Conservation (phyloP, 345 rosid species). For the Rhodamnia argentea region DNA sequence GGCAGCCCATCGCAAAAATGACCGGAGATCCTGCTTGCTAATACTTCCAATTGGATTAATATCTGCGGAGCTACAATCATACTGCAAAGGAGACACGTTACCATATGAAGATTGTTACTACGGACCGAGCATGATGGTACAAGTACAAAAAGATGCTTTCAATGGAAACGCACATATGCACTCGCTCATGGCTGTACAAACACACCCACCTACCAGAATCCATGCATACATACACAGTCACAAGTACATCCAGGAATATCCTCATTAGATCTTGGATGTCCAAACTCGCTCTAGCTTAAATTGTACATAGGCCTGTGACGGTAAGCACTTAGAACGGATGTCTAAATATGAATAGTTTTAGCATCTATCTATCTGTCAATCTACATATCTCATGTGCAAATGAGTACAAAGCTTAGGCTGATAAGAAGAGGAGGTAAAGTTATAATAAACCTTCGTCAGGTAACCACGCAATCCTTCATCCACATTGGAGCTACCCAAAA, state of each 20-base stretch:
- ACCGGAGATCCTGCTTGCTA: slow-evolving; percentile 77
- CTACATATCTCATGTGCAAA: not conserved
- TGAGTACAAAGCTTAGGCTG: not conserved
- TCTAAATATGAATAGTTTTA: not conserved
- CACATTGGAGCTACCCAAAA: slow-evolving; percentile 89
- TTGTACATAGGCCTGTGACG: not conserved
- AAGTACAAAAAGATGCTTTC: not conserved
- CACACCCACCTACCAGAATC: not conserved
- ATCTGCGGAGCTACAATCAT: slow-evolving; percentile 94
- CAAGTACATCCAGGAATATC: not conserved
- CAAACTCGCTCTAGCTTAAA: not conserved
- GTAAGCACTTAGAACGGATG: not conserved
- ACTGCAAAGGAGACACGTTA: slow-evolving; percentile 32
- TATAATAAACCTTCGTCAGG: slow-evolving; percentile 61
- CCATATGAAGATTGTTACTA: not conserved
- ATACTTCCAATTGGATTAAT: slow-evolving; percentile 96
- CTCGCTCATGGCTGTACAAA: not conserved
- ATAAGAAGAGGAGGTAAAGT: not conserved
- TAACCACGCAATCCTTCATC: slow-evolving; percentile 96
- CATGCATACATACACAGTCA: not conserved
- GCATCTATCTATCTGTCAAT: not conserved
- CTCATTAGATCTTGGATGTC: not conserved
- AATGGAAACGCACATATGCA: not conserved
- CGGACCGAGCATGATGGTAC: not conserved
- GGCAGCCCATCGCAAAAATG: slow-evolving; percentile 90